Conservation (phyloP, 1,139 yeast genomes). For the Candida frijolesensis region DNA sequence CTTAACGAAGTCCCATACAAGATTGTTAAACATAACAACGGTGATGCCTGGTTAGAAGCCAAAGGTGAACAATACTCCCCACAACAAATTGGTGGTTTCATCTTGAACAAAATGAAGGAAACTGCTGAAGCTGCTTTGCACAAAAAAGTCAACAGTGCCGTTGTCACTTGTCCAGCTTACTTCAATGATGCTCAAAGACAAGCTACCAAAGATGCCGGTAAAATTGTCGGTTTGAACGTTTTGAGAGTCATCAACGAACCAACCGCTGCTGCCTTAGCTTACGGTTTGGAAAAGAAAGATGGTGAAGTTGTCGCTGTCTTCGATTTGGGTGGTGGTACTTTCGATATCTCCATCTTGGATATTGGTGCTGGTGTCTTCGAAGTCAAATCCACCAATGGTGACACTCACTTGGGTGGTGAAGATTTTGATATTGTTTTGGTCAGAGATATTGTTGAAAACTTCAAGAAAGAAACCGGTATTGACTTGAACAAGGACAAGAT, state of each 20-base stretch:
- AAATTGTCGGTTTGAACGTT: constrained; percentile 93
- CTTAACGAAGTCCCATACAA: constrained; percentile 96
- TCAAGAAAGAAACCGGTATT: constrained; percentile 91
- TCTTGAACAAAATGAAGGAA: constrained; percentile 95
- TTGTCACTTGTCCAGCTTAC: constrained; percentile 97
- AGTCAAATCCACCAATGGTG: constrained; percentile 88
- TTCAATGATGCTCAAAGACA: constrained; percentile 98
- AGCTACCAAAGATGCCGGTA: constrained; percentile 98
- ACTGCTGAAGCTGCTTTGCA: constrained; percentile 93
- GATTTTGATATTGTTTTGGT: constrained; percentile 87
- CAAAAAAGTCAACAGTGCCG: constrained; percentile 82
- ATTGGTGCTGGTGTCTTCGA: constrained; percentile 88
- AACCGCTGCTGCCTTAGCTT: constrained; percentile 98
- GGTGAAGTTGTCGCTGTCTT: constrained; percentile 79
- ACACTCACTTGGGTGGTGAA: constrained; percentile 90
- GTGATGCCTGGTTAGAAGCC: constrained; percentile 99
- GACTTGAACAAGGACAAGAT: constrained; percentile 91
- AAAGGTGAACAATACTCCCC: constrained; percentile 91
- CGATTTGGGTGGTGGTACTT: constrained; percentile 90
- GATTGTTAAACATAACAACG: constrained; percentile 92
- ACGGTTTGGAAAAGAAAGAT: constrained; percentile 86
- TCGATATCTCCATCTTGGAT: constrained; percentile 82
- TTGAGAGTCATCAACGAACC: constrained; percentile 98
- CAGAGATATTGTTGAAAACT: constrained; percentile 86
- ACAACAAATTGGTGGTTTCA: constrained; percentile 96